phyloP scores from a whole-genome alignment of 139 green algal genomes.

The Closterium sp. region DNA sequence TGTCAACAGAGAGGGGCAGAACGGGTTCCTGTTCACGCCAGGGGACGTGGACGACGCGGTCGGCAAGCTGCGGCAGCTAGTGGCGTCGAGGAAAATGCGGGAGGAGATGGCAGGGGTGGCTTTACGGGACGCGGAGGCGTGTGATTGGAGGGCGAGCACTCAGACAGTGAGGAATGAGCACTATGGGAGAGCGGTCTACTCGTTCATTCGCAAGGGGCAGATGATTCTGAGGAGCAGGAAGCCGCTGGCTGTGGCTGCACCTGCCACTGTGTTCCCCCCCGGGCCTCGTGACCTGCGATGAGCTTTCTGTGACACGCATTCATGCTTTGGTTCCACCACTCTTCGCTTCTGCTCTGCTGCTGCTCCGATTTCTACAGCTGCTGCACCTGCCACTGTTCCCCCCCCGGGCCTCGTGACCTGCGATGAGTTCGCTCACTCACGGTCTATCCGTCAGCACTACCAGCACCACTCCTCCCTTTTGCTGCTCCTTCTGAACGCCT shows the following conservation, averaged over 20 bases:
- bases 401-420: no score
- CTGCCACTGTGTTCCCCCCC: background rate
- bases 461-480: no score
- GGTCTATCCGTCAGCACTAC: no score
- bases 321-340: no score
- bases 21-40: constrained; percentile 14
- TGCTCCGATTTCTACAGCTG: no score
- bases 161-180: constrained; percentile 26
- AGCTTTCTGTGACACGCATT: no score
- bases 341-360: no score
- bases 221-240: background rate
- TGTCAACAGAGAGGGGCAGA: constrained; percentile 55
- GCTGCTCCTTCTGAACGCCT: no score
- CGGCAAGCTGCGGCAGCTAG: constrained; percentile 16
- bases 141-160: constrained; percentile 35
- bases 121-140: constrained; percentile 27
- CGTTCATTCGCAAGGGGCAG: background rate
- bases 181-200: constrained; percentile 23
- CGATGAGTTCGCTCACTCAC: no score
- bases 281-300: background rate
- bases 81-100: background rate
- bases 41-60: constrained; percentile 19
- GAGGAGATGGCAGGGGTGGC: background rate
- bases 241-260: background rate
- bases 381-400: no score